phyloP scores from a whole-genome alignment of 352 stramenopile species.

The Elongisporangium undulatum region DNA sequence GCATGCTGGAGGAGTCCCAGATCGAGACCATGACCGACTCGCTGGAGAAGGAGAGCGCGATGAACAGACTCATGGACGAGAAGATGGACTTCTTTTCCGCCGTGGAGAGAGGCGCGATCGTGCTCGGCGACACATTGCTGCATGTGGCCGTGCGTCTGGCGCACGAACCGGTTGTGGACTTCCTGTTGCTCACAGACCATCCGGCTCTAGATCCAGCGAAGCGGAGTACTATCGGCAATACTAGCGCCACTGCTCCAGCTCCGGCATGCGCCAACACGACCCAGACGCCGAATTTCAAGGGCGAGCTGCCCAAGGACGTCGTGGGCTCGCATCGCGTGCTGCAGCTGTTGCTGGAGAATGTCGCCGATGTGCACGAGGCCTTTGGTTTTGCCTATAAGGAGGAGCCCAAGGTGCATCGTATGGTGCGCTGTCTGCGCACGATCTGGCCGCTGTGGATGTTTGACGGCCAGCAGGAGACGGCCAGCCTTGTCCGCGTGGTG shows the following conservation, averaged over 20 bases:
- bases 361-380: constrained; percentile 58
- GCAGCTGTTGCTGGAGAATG: constrained; percentile 41
- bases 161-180: constrained; percentile 51
- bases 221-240: constrained; percentile 4
- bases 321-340: constrained; percentile 23
- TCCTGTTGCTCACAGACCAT: constrained; percentile 57
- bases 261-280: constrained; percentile 24
- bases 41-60: constrained; percentile 37
- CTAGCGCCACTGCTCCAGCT: constrained; percentile 5
- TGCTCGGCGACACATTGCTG: constrained; percentile 66
- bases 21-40: constrained; percentile 62
- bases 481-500: constrained; percentile 57
- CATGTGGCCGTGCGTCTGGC: constrained; percentile 60
- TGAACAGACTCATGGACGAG: constrained; percentile 53
- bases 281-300: constrained; percentile 64
- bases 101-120: constrained; percentile 45
- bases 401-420: constrained; percentile 57
- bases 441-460: constrained; percentile 81
- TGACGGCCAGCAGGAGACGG: constrained; percentile 52
- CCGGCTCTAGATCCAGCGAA: constrained; percentile 5
- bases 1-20: constrained; percentile 48
- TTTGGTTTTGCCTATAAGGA: constrained; percentile 58
- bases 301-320: constrained; percentile 46
- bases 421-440: constrained; percentile 42
- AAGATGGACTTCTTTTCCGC: constrained; percentile 77